These are phyloP conservation scores for Clitopilus passeckerianus DNA, from an alignment of 768 basidiomycete genomes.

Conservation along the genomic window DNA sequence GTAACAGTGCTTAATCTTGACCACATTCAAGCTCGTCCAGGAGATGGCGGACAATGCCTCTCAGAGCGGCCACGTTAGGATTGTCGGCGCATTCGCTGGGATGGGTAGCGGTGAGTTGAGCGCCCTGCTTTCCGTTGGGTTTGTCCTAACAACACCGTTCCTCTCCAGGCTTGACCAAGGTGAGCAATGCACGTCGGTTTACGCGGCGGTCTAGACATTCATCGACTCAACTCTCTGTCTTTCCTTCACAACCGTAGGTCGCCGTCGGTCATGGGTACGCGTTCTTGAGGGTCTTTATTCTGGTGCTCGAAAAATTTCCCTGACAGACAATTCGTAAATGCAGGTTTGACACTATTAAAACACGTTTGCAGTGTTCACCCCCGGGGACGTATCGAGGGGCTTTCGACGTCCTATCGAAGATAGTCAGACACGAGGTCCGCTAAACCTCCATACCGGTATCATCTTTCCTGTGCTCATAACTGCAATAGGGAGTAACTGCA, in stretches of 20 bases:
- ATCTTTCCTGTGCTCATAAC: background rate
- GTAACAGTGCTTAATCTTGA: background rate
- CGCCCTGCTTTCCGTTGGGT: background rate
- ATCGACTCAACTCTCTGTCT: background rate
- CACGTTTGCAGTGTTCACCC: conserved; percentile 65
- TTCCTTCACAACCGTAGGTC: conserved; percentile 33
- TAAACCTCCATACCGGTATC: background rate
- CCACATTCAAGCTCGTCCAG: background rate
- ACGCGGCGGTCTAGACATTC: background rate
- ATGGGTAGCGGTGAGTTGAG: conserved; percentile 51
- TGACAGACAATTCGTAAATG: conserved; percentile 6
- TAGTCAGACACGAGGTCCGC: conserved; percentile 54
- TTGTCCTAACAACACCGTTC: background rate
- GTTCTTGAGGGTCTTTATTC: background rate
- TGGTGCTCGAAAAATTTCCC: conserved; percentile 5
- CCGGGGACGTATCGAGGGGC: conserved; percentile 60
- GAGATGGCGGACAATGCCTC: conserved; percentile 26
- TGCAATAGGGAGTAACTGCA: conserved; percentile 48
- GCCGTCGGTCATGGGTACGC: conserved; percentile 66
- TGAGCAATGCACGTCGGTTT: conserved; percentile 11
- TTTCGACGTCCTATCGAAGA: conserved; percentile 52
- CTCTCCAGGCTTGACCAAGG: conserved; percentile 46
- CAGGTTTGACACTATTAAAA: conserved; percentile 73
- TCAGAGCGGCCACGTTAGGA: conserved; percentile 33
- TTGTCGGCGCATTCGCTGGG: conserved; percentile 54